Base-by-base conservation (phyloP, 257 asterid genomes). In the Vinca minor region DNA sequence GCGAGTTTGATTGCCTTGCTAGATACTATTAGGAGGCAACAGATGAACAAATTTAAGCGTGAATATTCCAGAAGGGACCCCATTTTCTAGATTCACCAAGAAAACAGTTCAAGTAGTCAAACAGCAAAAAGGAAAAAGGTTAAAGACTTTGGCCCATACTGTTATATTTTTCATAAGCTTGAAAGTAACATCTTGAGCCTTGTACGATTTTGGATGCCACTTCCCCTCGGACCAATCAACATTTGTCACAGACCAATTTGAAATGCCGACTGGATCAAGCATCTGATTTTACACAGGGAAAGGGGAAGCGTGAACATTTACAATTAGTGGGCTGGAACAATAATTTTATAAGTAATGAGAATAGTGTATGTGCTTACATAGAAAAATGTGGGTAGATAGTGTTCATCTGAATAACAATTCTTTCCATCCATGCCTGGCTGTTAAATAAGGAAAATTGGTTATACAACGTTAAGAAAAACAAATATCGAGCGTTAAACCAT, bases 341-440 rank as follows among this genome's bases (percentile, higher is more conserved):
- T 4, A 29, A 23, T 23, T 34, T 0, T 60, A 69, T 60, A n/a
- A 31, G 59, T 12, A 39, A 20, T 57, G 44, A 34, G 45, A 20
- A 56, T 14, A 26, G 1, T 3, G 15, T 1, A 62, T 57, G 74
- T 56, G 57, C 97, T 79, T 82, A 92, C 98, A 64, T 85, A 28
- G 82, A 92, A 89, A 78, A 87, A 92, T 26, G 98, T 92, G 45
- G 98, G 96, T 60, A 92, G 32, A 74, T 89, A 92, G 79, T 92
- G 98, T 73, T 92, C 98, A 81, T 92, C 97, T 60, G 98, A 87
- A 74, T 89, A 92, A 80, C 98, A 92, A 69, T 92, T 92, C 74
- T 91, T 89, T 14, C 71, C 69, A 59, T 92, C 91, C 98, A 89
- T 89, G 74, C 96, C 96, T 49, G 98, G 98, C 98, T 91, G 98